A percentile compares a stretch with the other conserved stretches of the same genome.
phyloP scores from a whole-genome alignment of 2,329 filamentous ascomycete species.

The Thielaviopsis cerberus region DNA sequence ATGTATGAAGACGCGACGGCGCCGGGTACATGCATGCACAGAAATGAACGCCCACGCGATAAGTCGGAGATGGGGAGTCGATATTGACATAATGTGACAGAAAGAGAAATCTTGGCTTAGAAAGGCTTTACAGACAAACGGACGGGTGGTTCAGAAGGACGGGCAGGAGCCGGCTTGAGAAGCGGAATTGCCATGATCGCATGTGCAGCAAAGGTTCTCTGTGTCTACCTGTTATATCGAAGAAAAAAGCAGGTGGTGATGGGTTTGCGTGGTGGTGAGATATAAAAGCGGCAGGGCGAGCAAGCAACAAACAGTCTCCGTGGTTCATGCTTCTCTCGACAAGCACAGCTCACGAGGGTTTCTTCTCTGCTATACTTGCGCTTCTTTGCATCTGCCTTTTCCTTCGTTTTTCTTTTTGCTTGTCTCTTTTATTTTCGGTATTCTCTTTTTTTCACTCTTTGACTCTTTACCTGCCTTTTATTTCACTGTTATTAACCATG shows the following conservation, averaged over 20 bases:
- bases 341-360: not conserved
- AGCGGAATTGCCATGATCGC: not conserved
- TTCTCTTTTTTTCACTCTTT: not conserved
- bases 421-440: not conserved
- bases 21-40: not conserved
- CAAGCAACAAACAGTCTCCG: not conserved
- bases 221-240: not conserved
- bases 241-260: not conserved
- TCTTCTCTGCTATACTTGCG: not conserved
- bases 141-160: not conserved
- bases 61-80: not conserved
- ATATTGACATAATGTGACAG: not conserved
- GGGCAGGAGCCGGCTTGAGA: not conserved
- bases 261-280: not conserved
- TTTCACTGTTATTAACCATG: not conserved
- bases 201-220: not conserved
- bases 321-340: not conserved
- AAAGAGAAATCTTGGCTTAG: not conserved
- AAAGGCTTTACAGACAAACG: not conserved
- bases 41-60: not conserved
- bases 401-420: not conserved
- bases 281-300: not conserved
- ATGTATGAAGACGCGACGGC: not conserved
- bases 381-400: not conserved
- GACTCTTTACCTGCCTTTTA: not conserved